Percentiles rank a stretch among this genome's conserved stretches.
Evolutionary conservation across 768 basidiomycete species (phyloP).

Genomic region (Trametes maxima): DNA sequence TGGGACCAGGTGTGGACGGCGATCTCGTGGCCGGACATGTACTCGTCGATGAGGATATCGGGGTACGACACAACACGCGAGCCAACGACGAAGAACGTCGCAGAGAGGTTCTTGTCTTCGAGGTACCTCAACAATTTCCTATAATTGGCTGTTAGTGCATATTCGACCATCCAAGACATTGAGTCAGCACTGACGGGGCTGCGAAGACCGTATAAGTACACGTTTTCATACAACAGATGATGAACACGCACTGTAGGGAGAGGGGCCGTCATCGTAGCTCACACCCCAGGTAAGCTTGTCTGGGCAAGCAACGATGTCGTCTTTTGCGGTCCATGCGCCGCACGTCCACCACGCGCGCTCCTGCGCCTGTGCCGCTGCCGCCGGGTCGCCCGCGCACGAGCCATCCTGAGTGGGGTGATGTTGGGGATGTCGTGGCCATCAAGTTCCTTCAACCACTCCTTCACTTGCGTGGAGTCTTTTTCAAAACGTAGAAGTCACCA

Average conservation of each 20-base stretch:
- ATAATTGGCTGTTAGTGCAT: background rate
- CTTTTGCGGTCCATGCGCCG: constrained; percentile 61
- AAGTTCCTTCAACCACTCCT: constrained; percentile 75
- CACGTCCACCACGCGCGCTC: constrained; percentile 91
- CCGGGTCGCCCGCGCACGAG: constrained; percentile 64
- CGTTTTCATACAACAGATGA: background rate
- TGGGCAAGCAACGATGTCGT: constrained; percentile 70
- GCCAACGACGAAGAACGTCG: constrained; percentile 93
- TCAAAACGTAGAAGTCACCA: background rate
- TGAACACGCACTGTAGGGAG: constrained; percentile 66
- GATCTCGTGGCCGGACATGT: constrained; percentile 80
- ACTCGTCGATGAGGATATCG: constrained; percentile 72
- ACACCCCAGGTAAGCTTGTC: constrained; percentile 77
- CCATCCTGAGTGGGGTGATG: constrained; percentile 63
- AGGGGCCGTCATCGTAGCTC: constrained; percentile 88
- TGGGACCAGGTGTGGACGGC: constrained; percentile 94
- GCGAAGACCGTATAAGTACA: constrained; percentile 17
- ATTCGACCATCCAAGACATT: background rate
- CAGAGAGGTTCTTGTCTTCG: constrained; percentile 56
- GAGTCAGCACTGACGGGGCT: constrained; percentile 50
- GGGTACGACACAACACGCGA: constrained; percentile 84
- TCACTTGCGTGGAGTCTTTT: constrained; percentile 61
- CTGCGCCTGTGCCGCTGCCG: constrained; percentile 56
- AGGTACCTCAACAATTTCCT: constrained; percentile 78
- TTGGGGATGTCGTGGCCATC: constrained; percentile 71